phyloP scores from a whole-genome alignment of 129 eudicot species.

The Rutidosis leptorrhynchoides region DNA sequence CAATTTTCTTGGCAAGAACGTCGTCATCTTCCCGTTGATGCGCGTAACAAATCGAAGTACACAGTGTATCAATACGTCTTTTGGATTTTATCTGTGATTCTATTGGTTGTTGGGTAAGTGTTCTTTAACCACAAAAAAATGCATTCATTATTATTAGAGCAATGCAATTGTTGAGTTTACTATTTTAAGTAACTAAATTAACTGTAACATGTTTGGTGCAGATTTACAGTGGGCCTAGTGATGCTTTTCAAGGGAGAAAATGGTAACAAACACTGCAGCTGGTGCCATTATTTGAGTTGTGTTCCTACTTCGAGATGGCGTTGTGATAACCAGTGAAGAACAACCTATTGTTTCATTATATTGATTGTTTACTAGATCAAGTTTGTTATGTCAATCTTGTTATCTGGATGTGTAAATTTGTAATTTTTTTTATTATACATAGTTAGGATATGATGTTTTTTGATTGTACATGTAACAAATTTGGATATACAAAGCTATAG shows the following conservation, averaged over 20 bases:
- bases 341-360: background rate
- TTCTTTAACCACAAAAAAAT: background rate
- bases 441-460: slow-evolving; percentile 26
- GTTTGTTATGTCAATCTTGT: slow-evolving; percentile 5
- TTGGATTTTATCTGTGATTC: slow-evolving; percentile 45
- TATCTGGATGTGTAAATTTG: slow-evolving; percentile 25
- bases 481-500: slow-evolving; percentile 9
- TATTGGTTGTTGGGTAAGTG: slow-evolving; percentile 73
- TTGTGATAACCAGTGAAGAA: slow-evolving; percentile 46
- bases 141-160: background rate
- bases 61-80: slow-evolving; percentile 50
- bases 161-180: background rate
- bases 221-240: slow-evolving; percentile 59
- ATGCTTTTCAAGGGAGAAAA: slow-evolving; percentile 81
- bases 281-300: slow-evolving; percentile 90
- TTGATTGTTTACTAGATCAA: slow-evolving; percentile 20
- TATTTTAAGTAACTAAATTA: background rate
- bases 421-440: slow-evolving; percentile 21
- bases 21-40: slow-evolving; percentile 40
- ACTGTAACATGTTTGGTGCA: slow-evolving; percentile 26
- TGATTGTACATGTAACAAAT: slow-evolving; percentile 29
- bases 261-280: slow-evolving; percentile 71
- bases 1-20: slow-evolving; percentile 76
- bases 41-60: slow-evolving; percentile 59
- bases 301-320: slow-evolving; percentile 82